Evolutionary conservation across 2,329 filamentous ascomycete species (phyloP).

Genomic region (Colletotrichum endophyticum): DNA sequence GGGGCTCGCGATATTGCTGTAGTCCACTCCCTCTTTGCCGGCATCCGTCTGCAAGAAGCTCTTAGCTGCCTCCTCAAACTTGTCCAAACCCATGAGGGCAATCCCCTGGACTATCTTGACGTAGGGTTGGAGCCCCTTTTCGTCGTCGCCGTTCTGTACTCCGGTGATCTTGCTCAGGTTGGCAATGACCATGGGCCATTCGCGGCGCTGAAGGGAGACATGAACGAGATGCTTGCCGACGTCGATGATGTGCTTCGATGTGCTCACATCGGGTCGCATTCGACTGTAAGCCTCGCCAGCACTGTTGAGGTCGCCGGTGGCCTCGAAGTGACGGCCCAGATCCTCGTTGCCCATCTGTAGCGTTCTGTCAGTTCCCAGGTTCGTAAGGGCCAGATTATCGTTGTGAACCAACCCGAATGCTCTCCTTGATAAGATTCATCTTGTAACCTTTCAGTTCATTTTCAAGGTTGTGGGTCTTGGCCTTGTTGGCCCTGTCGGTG

Average conservation of each 20-base stretch:
- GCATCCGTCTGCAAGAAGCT: slow-evolving; percentile 69
- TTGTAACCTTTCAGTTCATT: slow-evolving; percentile 89
- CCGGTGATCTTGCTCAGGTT: slow-evolving; percentile 67
- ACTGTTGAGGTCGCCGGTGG: slow-evolving; percentile 73
- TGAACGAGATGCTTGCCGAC: slow-evolving; percentile 81
- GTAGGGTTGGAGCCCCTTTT: slow-evolving; percentile 56
- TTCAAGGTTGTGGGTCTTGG: slow-evolving; percentile 79
- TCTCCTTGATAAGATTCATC: slow-evolving; percentile 97
- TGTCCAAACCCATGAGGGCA: slow-evolving; percentile 50
- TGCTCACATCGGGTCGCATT: slow-evolving; percentile 91
- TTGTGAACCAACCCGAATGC: slow-evolving; percentile 74
- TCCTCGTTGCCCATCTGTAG: slow-evolving; percentile 92
- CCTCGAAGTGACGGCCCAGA: slow-evolving; percentile 82
- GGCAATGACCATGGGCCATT: slow-evolving; percentile 74
- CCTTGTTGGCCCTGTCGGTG: slow-evolving; percentile 69
- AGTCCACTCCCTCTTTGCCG: slow-evolving; percentile 43
- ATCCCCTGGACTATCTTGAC: slow-evolving; percentile 57
- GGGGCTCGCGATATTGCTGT: slow-evolving; percentile 75
- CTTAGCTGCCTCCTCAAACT: slow-evolving; percentile 68
- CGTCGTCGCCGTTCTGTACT: slow-evolving; percentile 47
- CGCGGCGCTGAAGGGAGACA: slow-evolving; percentile 75
- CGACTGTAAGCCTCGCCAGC: slow-evolving; percentile 80
- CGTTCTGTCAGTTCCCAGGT: slow-evolving; percentile 4
- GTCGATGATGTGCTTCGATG: slow-evolving; percentile 81
- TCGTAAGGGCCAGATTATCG: not conserved